Evolutionary conservation across 2,329 filamentous ascomycete genomes (phyloP).

Genomic region (Fusarium foetens): DNA sequence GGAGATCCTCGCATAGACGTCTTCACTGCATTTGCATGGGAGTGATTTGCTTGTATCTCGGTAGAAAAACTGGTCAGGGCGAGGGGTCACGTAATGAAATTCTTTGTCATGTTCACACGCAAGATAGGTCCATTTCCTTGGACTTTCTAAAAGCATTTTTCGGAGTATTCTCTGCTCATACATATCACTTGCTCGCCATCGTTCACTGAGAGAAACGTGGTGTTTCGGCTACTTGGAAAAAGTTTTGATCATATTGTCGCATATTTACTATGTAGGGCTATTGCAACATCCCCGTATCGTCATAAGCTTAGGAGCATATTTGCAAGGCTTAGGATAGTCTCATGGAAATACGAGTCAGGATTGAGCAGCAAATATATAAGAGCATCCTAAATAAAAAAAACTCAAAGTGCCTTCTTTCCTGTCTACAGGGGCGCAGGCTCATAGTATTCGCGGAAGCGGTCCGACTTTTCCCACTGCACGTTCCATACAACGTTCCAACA

Average conservation of each 20-base stretch:
- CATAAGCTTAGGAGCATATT: not conserved
- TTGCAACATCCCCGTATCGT: not conserved
- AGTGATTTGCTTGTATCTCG: conserved; percentile 49
- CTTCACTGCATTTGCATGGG: conserved; percentile 45
- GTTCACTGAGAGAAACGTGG: not conserved
- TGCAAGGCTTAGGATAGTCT: no score
- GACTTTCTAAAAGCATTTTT: conserved; percentile 39
- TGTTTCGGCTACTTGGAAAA: no score
- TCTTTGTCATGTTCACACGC: conserved; percentile 41
- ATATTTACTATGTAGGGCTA: no score
- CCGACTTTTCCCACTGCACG: conserved; percentile 69
- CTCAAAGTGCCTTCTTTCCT: no score
- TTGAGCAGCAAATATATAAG: no score
- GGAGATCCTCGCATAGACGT: conserved; percentile 67
- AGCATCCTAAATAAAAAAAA: no score
- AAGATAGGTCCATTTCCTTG: conserved; percentile 35
- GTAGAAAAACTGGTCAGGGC: conserved; percentile 48
- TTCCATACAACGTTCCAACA: conserved; percentile 81
- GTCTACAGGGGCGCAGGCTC: conserved; percentile 42
- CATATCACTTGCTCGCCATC: not conserved
- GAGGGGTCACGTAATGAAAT: conserved; percentile 51
- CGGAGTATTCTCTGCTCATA: conserved; percentile 29
- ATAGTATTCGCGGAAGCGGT: conserved; percentile 80
- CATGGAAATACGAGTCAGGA: no score
- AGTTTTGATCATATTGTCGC: no score